Base-by-base conservation (phyloP, 1,139 yeast genomes). In the Kurtzmaniella quercitrusa region DNA sequence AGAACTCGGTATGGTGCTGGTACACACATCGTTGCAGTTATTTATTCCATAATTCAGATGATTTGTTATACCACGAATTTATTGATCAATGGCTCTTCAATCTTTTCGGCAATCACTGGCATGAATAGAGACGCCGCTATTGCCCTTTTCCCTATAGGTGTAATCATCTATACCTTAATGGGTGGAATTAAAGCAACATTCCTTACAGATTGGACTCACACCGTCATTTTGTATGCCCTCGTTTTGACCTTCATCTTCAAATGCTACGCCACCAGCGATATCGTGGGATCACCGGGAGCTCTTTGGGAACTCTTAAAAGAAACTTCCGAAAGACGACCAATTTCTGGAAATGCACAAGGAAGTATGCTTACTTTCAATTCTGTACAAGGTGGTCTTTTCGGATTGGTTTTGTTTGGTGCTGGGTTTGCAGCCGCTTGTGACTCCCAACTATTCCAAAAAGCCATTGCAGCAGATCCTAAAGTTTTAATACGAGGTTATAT, bases 1-100 rank as follows among this genome's bases (percentile, higher is more conserved):
- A 74, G 72, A 49, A 80, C 77, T 3, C 68, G 95, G 45, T 87
- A 82, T 56, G 95, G 95, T n/a, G 65, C 71, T 22, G 52, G 60
- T 14, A 56, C 55, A 1, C 59, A 55, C 45, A 42, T 47, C 40
- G 45, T 46, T 6, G 50, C 47, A 41, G 42, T 55, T 36, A 34
- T 26, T 18, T 55, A 54, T 37, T 51, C 53, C 43, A 38, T 51
- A 12, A 49, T 52, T 11, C 51, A 51, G 3, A 54, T 52, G 40
- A 44, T 50, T 6, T 40, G 52, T 22, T 49, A 52, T 23, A 46
- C 57, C 3, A 45, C 57, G 4, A 45, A 47, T 30, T 44, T 55
- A 35, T 45, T 55, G 20, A 40, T 43, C 12, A 48, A 41, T 9
- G 61, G 61, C 7, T 33, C 48, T 9, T 46, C 51, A 30, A 44